These are phyloP conservation scores for Ceratocystis alfenasii DNA, from an alignment of 2,329 filamentous ascomycete genomes.

Conservation along the genomic window DNA sequence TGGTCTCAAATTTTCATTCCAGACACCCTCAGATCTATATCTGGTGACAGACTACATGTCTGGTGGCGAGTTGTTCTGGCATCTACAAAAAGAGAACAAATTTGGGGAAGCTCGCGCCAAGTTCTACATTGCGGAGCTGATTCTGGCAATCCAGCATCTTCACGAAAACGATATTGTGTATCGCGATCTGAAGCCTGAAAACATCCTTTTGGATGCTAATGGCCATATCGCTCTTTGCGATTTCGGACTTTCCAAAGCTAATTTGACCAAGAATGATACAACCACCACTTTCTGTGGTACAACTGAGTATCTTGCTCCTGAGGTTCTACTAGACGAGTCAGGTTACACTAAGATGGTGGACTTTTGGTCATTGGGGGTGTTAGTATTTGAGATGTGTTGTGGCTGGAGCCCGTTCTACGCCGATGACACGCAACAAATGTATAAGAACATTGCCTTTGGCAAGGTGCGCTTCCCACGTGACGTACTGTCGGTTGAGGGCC, in stretches of 20 bases:
- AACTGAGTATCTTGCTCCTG: conserved; percentile 91
- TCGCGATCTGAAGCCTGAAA: conserved; percentile 92
- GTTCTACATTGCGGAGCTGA: conserved; percentile 97
- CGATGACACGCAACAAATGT: conserved; percentile 99
- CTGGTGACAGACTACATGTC: conserved; percentile 99
- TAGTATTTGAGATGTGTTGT: conserved; percentile 99
- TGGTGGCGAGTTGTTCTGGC: conserved; percentile 95
- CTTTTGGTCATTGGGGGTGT: conserved; percentile 94
- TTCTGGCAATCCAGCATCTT: conserved; percentile 85
- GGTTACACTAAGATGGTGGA: conserved; percentile 99
- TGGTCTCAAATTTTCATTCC: conserved; percentile 95
- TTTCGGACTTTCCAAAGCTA: conserved; percentile 94
- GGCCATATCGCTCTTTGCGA: conserved; percentile 96
- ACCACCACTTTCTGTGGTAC: conserved; percentile 99
- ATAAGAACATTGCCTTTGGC: conserved; percentile 99
- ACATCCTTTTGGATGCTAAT: conserved; percentile 91
- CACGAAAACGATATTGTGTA: conserved; percentile 98
- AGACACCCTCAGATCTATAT: conserved; percentile 91
- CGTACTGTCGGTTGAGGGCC: conserved; percentile 82
- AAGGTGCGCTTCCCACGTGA: conserved; percentile 95
- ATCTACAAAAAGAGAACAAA: conserved; percentile 89
- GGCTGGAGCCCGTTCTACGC: conserved; percentile 99
- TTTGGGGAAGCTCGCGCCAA: conserved; percentile 92
- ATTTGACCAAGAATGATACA: conserved; percentile 90
- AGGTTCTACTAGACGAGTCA: conserved; percentile 88